Conservation (phyloP, 2,329 filamentous ascomycete species). For the Septoria linicola region DNA sequence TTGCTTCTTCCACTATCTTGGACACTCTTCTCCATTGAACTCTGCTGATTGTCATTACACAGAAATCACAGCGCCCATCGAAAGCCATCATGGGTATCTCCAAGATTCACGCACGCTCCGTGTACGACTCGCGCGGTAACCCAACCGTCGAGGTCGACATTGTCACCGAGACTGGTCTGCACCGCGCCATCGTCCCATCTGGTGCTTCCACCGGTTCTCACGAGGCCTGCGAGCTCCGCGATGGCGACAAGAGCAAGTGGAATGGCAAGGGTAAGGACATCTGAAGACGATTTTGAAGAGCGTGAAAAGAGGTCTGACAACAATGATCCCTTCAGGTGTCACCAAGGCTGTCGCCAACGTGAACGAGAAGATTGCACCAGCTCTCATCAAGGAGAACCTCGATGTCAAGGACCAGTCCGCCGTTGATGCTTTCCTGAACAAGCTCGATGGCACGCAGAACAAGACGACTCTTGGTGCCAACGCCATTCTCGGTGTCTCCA, state of each 20-base stretch:
- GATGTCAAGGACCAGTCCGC: conserved; percentile 56
- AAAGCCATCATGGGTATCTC: conserved; percentile 67
- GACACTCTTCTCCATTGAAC: neutral
- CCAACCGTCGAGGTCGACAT: conserved; percentile 98
- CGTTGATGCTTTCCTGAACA: conserved; percentile 55
- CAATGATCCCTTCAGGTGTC: conserved; percentile 42
- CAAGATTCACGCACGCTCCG: conserved; percentile 66
- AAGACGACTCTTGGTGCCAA: conserved; percentile 61
- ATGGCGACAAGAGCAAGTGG: conserved; percentile 55
- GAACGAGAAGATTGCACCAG: conserved; percentile 55
- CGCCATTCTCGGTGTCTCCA: conserved; percentile 60
- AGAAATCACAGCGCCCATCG: neutral
- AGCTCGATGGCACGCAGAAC: conserved; percentile 59
- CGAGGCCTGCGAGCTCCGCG: conserved; percentile 55
- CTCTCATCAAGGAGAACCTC: conserved; percentile 54
- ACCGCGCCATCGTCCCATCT: conserved; percentile 96
- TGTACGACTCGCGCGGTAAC: conserved; percentile 97
- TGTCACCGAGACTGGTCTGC: conserved; percentile 91
- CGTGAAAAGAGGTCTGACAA: conserved; percentile 6
- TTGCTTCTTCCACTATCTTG: neutral
- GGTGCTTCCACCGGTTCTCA: conserved; percentile 80
- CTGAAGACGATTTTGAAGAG: neutral
- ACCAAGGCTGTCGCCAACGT: conserved; percentile 57
- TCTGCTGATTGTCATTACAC: neutral
- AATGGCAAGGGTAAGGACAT: conserved; percentile 50